Percentiles rank a stretch among this genome's conserved stretches.
phyloP scores from a whole-genome alignment of 164 flowering plant genomes.

The Cinnamomum micranthum region DNA sequence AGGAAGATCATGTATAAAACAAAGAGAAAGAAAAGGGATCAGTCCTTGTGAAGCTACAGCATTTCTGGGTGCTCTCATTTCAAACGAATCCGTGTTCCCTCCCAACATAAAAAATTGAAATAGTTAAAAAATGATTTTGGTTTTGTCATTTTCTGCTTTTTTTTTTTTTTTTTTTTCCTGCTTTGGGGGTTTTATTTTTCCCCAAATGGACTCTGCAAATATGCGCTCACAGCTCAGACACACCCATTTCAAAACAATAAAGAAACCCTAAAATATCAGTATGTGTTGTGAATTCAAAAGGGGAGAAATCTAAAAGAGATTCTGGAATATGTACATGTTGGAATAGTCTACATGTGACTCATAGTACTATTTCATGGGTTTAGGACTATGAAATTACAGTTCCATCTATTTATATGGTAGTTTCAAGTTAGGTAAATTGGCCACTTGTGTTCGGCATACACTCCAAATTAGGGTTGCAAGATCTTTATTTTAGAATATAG shows the following conservation, averaged over 20 bases:
- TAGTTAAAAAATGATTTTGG: constrained; percentile 1
- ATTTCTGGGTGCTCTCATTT: constrained; percentile 6
- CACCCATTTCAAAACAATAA: constrained; percentile 3
- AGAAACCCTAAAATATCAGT: constrained; percentile 3
- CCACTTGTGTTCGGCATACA: no score
- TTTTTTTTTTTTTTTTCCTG: constrained; percentile 29
- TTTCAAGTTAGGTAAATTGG: no score
- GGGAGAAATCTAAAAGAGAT: background rate
- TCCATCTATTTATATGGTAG: no score
- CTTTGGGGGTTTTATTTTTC: constrained; percentile 22
- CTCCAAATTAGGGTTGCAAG: no score
- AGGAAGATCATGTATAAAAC: no score
- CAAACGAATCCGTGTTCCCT: constrained; percentile 21
- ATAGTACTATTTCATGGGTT: background rate
- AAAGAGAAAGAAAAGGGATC: background rate
- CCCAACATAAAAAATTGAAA: constrained; percentile 2
- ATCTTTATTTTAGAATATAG: no score
- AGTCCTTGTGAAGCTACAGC: constrained; percentile 1
- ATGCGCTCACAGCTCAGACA: constrained; percentile 27
- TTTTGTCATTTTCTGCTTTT: constrained; percentile 59
- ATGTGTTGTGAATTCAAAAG: background rate
- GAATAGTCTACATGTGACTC: background rate
- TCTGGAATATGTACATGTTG: no score
- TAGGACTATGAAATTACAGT: background rate
- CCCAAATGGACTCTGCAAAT: constrained; percentile 29